These are phyloP conservation scores for Waltiozyma sp. DNA, from an alignment of 1,139 yeast genomes.

Conservation along the genomic window DNA sequence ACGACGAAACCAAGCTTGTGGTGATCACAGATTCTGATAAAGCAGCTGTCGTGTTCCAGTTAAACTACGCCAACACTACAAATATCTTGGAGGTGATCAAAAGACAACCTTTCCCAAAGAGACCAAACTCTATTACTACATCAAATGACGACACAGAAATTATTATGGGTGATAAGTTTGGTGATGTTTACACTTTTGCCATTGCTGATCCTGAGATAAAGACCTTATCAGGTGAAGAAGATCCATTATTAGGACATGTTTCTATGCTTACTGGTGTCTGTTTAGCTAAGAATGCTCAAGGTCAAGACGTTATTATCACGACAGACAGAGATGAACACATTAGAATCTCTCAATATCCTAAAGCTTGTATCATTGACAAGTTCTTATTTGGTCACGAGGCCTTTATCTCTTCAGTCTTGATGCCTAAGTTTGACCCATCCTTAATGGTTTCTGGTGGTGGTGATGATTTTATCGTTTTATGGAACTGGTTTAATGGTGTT, in stretches of 20 bases:
- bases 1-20: slow-evolving; percentile 43
- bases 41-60: slow-evolving; percentile 53
- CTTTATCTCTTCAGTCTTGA: slow-evolving; percentile 55
- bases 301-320: slow-evolving; percentile 51
- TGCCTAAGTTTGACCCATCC: slow-evolving; percentile 38
- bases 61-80: slow-evolving; percentile 21
- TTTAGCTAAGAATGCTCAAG: slow-evolving; percentile 26
- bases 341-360: slow-evolving; percentile 74
- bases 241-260: slow-evolving; percentile 87
- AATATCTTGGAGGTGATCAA: slow-evolving; percentile 41
- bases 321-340: slow-evolving; percentile 97
- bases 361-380: slow-evolving; percentile 63
- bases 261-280: slow-evolving; percentile 82
- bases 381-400: slow-evolving; percentile 85
- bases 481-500: slow-evolving; percentile 61
- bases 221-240: slow-evolving; percentile 20
- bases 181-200: slow-evolving; percentile 70
- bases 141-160: slow-evolving; percentile 39
- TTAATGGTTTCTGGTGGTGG: slow-evolving; percentile 79
- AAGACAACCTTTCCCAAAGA: slow-evolving; percentile 74
- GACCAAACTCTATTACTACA: slow-evolving; percentile 76
- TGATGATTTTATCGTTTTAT: slow-evolving; percentile 60
- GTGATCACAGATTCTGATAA: slow-evolving; percentile 80
- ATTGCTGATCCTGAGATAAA: slow-evolving; percentile 21
- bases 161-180: slow-evolving; percentile 90